These are phyloP conservation scores for Maudiozyma pseudohumilis DNA, from an alignment of 805 yeast genomes.

Conservation along the genomic window DNA sequence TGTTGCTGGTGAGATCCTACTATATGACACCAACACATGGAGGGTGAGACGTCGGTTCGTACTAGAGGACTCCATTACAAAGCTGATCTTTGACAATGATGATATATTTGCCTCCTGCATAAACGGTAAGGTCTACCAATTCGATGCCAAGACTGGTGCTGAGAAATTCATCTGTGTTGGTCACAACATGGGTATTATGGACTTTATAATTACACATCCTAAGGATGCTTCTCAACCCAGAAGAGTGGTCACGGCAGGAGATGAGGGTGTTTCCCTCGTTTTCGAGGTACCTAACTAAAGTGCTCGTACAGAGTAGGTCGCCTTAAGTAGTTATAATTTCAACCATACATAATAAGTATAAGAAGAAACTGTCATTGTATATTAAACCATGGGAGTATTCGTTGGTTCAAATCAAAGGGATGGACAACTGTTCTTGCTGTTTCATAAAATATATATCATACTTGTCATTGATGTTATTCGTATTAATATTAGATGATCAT, in stretches of 20 bases:
- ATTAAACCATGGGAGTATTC: no score
- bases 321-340: no score
- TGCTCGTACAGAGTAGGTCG: no score
- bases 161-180: constrained; percentile 75
- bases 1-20: constrained; percentile 76
- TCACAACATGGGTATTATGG: constrained; percentile 89
- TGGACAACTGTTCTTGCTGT: no score
- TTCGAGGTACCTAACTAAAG: constrained; percentile 37
- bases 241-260: constrained; percentile 84
- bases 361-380: no score
- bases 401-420: no score
- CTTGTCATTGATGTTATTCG: no score
- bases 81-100: constrained; percentile 50
- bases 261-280: constrained; percentile 85
- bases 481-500: no score
- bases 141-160: constrained; percentile 83
- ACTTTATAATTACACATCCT: constrained; percentile 58
- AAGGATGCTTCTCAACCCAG: constrained; percentile 21
- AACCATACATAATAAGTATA: no score
- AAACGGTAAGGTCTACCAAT: constrained; percentile 78
- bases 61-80: constrained; percentile 77
- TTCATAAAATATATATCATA: no score
- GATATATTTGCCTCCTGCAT: constrained; percentile 63
- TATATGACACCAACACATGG: constrained; percentile 83
- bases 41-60: constrained; percentile 62